Percentiles rank a stretch among this genome's conserved stretches.
These are phyloP conservation scores for Colletotrichum lentis DNA, from an alignment of 2,329 filamentous ascomycete species.

Conservation along the genomic window DNA sequence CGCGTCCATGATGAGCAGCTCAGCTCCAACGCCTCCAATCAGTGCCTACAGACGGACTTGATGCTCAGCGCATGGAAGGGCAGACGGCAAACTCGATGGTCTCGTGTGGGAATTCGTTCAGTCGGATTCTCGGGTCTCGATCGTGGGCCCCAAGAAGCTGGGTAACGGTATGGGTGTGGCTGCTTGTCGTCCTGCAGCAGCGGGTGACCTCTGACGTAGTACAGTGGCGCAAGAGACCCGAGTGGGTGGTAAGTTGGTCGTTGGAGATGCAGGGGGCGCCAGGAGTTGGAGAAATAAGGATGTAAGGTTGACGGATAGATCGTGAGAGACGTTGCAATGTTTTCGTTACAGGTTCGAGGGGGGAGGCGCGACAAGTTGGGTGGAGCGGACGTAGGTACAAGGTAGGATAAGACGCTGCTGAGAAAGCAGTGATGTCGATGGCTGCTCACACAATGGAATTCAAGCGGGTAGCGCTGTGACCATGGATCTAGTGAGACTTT, in stretches of 20 bases:
- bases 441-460: conserved; percentile 13
- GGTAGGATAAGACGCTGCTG: conserved; percentile 2
- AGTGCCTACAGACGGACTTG: conserved; percentile 25
- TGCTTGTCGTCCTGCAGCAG: conserved; percentile 20
- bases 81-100: neutral
- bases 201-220: conserved; percentile 32
- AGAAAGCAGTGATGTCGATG: conserved; percentile 28
- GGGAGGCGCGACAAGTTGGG: neutral
- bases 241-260: conserved; percentile 4
- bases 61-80: conserved; percentile 27
- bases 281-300: neutral
- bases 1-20: conserved; percentile 50
- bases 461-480: conserved; percentile 22
- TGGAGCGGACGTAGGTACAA: conserved; percentile 4
- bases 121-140: neutral
- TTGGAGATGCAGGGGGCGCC: neutral
- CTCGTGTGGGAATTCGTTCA: neutral
- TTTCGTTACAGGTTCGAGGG: neutral
- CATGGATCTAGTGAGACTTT: conserved; percentile 5
- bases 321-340: neutral
- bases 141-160: conserved; percentile 3
- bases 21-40: conserved; percentile 27
- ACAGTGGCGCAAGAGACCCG: conserved; percentile 16
- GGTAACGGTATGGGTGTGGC: conserved; percentile 20
- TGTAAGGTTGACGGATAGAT: conserved; percentile 12